Base-by-base conservation (phyloP, 495 filamentous ascomycete species). In the Oidiodendron maius region DNA sequence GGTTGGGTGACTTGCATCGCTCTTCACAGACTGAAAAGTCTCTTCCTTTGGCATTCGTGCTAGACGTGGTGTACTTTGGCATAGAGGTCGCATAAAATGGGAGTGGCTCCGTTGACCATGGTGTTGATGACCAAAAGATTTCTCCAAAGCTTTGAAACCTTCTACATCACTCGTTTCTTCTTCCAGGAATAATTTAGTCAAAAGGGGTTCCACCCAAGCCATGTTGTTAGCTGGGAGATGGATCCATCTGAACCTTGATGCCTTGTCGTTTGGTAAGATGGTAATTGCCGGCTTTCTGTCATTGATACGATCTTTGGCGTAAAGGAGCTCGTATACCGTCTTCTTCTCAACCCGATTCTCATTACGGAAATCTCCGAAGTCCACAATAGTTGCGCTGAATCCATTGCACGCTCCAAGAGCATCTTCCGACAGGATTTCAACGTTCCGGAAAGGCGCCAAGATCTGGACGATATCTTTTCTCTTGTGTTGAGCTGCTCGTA, bases 161-260 rank as follows among this genome's bases (percentile, higher is more conserved):
- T 83, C 80, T 9, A 84, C 74, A 61, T 86, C 81, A 42, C 72
- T 69, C 15, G 78, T 74, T 2, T 79, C 79, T 40, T 80, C 78
- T 59, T 86, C 82, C 39, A 86, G 78, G 48, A 86, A 86, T 9
- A 70, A 68, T 52, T 86, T 86, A 17, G 79, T 82, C 16, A 83
- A 62, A 1, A 86, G 65, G 0, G 81, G 73, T 61, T 86, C 77
- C 2, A 82, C 74, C 75, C 38, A 40, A 40, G 69, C 64, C 68
- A 80, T 72, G 46, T 77, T 76, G 46, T 80, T 83, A 0, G 81
- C 80, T 4, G 82, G 82, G 0, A 86, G 64, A 67, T 86, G 81
- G 47, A 86, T 83, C 82, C 82, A 86, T 20, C 82, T 66, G 51
- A 84, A 86, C 26, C 77, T 67, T n/a, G 74, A 72, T 5, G 70